Conservation (phyloP, 2,329 filamentous ascomycete species). For the Nannizzia gypsea region DNA sequence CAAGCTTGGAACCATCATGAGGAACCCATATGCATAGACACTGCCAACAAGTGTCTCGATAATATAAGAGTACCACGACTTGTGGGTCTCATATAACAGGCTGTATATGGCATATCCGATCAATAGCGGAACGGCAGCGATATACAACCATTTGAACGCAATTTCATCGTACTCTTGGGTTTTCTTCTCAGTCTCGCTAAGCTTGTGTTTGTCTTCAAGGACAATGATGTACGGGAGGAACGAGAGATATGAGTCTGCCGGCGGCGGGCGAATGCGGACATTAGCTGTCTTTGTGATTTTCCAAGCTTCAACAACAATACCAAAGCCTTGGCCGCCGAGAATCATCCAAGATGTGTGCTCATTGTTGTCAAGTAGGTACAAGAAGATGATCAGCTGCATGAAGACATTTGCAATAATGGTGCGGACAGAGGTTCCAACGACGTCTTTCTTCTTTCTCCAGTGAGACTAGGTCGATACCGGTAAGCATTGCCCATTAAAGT, state of each 20-base stretch:
- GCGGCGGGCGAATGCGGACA: conserved; percentile 61
- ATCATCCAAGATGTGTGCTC: conserved; percentile 99
- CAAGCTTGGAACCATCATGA: conserved; percentile 96
- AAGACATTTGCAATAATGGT: conserved; percentile 95
- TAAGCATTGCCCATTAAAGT: conserved; percentile 1
- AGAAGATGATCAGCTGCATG: conserved; percentile 92
- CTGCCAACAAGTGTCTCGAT: conserved; percentile 90
- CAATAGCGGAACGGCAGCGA: conserved; percentile 76
- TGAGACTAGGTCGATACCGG: conserved; percentile 45
- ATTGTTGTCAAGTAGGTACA: conserved; percentile 94
- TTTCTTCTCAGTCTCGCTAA: conserved; percentile 91
- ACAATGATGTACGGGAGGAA: conserved; percentile 66
- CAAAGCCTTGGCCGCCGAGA: conserved; percentile 78
- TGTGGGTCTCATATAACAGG: conserved; percentile 83
- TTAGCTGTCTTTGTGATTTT: conserved; percentile 95
- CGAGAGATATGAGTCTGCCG: conserved; percentile 57
- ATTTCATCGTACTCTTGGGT: conserved; percentile 98
- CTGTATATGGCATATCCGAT: conserved; percentile 85
- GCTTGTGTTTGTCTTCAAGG: conserved; percentile 94
- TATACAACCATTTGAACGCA: conserved; percentile 95
- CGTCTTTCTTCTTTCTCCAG: conserved; percentile 99
- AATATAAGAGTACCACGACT: conserved; percentile 95
- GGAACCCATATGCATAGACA: conserved; percentile 94
- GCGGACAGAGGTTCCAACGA: conserved; percentile 88
- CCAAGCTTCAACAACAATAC: conserved; percentile 70